phyloP scores from a whole-genome alignment of 768 basidiomycete species.

The Panaeolus papilionaceus region DNA sequence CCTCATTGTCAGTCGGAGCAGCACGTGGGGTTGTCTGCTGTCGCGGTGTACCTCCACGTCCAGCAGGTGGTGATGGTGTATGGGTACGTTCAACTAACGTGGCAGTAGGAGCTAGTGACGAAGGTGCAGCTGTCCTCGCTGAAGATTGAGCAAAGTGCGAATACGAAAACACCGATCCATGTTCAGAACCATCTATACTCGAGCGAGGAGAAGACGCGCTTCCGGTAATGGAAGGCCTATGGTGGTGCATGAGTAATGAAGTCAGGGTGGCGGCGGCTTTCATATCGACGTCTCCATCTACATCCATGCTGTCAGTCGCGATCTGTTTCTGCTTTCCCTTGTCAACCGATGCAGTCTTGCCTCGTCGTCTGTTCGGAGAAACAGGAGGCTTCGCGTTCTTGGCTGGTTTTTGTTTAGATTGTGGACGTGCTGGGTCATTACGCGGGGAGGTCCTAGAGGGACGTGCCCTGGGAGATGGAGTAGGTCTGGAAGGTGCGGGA shows the following conservation, averaged over 20 bases:
- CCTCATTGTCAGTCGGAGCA: slow-evolving; percentile 78
- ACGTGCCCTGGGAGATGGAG: slow-evolving; percentile 51
- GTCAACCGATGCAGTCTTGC: slow-evolving; percentile 43
- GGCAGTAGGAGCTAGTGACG: slow-evolving; percentile 35
- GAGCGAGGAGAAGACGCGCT: slow-evolving; percentile 75
- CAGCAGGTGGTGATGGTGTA: slow-evolving; percentile 43
- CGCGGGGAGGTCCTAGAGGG: slow-evolving; percentile 45
- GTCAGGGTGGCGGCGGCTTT: slow-evolving; percentile 85
- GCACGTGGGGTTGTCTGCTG: slow-evolving; percentile 51
- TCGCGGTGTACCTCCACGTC: slow-evolving; percentile 30
- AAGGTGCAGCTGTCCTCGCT: slow-evolving; percentile 56
- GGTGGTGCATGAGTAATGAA: slow-evolving; percentile 68
- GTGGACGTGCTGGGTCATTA: slow-evolving; percentile 56
- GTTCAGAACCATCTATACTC: slow-evolving; percentile 73
- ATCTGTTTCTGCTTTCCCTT: slow-evolving; percentile 57
- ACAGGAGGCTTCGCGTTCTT: slow-evolving; percentile 37
- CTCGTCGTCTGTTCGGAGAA: slow-evolving; percentile 49
- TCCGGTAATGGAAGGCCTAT: slow-evolving; percentile 60
- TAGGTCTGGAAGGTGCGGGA: slow-evolving; percentile 53
- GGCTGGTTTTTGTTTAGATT: slow-evolving; percentile 44
- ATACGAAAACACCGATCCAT: slow-evolving; percentile 64
- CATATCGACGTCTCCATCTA: slow-evolving; percentile 73
- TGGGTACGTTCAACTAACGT: slow-evolving; percentile 41
- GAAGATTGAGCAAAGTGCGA: slow-evolving; percentile 75
- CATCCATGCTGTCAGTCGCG: slow-evolving; percentile 40